Evolutionary conservation across 495 filamentous ascomycete genomes (phyloP), one percentile per base, ranked within the genome.

Genomic region (Tuber brumale): DNA sequence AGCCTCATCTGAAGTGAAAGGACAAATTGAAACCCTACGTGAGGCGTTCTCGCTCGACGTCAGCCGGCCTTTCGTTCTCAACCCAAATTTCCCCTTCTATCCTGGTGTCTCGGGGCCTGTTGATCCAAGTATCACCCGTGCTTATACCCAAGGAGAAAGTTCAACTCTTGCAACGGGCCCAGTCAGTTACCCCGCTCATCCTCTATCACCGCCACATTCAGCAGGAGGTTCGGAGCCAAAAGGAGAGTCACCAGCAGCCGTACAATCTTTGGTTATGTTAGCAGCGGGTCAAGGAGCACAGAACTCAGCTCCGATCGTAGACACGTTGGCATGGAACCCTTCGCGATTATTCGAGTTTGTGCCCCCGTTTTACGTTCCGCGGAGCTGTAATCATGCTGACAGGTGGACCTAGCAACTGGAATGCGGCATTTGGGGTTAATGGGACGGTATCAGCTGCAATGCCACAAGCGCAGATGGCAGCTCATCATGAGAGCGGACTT

Each of bases 11-110:
- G 94, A 98, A 80, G 93, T 97, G 86, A 91, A 97, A 82, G 89
- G 90, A 44, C 94, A 97, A 84, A 93, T 99, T 76, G 90, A 98
- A 80, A 92, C 93, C 12, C 87, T 99, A 44, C 89, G 94, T 70
- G 91, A 95, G 82, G 95, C 95, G 23, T 98, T 99, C 82, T 97
- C 95, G 31, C 92, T 93, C 42, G 94, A 99, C 84, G 89, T 87
- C 31, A 90, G 86, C 79, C 93, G 92, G 79, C 91, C 95, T 6
- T 99, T 99, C 83, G 92, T 94, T 80, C 85, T 99, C 72, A 97
- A 95, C 84, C 88, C 91, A 23, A 92, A 88, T 73, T 97, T 98
- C 81, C 94, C 94, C 1, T 95, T 90, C 84, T 84, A 87, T 84
- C 77, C 77, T 37, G 81, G 75, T 10, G 81, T 82, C 61, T 75